Base-by-base conservation (phyloP, 2,329 filamentous ascomycete species). In the Fusarium musae region DNA sequence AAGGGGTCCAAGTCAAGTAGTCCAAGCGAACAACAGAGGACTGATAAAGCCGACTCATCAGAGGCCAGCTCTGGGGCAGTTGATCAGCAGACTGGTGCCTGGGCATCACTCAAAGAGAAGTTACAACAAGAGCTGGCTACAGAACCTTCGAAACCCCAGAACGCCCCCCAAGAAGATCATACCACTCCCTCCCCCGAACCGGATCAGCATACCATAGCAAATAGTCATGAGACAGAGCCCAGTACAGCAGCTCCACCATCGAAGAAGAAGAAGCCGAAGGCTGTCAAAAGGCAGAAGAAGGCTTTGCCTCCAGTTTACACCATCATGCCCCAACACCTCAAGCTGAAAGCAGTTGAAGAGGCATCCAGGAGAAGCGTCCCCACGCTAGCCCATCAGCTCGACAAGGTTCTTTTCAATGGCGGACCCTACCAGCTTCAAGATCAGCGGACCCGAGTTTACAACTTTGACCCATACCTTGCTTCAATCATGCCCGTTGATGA, bases 391-490 rank as follows among this genome's bases (percentile, higher is more conserved):
- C 92, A 96, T 79, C 92, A 93, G 11, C 86, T 98, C 37, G 94
- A 97, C 70, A 89, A 95, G 63, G 96, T 97, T n/a, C 85, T 99
- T 6, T 99, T 99, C 87, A 99, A 98, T 78, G 92, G 92, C 4
- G 95, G 96, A 28, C 93, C 98, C 42, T 97, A 98, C 80, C 92
- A 94, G 57, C 88, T 99, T 58, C 95, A 97, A 82, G 96, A 99
- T 80, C 91, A 92, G 30, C 90, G 94, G 65, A 95, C 96, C 43
- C 89, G 91, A 23, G 94, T 98, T 11, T 99, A 91, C 87, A 99
- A 99, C 80, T 99, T 99, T 78, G 96, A 99, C 79, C 96, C 97
- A 0, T 98, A 98, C 78, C 87, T 99, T 26, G 90, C 95, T 68
- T 91, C 91, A 59, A 97, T 99, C 77, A 98, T 98, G 94, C 95